Evolutionary conservation across 2,329 filamentous ascomycete genomes (phyloP).

Genomic region (Madurella mycetomatis): DNA sequence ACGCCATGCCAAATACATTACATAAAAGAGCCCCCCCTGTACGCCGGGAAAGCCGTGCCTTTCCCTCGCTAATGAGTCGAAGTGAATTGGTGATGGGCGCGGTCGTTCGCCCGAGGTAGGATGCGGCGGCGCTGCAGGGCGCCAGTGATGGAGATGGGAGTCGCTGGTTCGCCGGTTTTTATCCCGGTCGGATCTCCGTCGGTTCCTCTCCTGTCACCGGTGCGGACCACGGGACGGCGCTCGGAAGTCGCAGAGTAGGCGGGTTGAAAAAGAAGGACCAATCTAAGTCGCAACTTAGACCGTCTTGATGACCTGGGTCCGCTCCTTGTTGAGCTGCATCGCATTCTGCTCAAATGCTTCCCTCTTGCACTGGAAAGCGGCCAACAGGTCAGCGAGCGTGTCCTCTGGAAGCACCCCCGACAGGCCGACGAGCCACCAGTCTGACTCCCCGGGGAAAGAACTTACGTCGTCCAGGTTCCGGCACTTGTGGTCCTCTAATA

Average conservation of each 20-base stretch:
- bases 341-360: conserved; percentile 93
- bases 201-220: not conserved
- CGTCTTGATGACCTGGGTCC: conserved; percentile 90
- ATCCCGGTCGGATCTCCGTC: not conserved
- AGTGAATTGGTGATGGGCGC: not conserved
- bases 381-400: conserved; percentile 34
- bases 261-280: not conserved
- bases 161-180: not conserved
- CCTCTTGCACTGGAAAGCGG: conserved; percentile 75
- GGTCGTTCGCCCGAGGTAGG: not conserved
- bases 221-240: too few relatives aligned
- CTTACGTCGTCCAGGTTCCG: conserved; percentile 81
- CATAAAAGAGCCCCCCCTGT: not conserved
- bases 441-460: conserved; percentile 21
- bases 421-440: conserved; percentile 28
- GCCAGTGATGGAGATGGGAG: not conserved
- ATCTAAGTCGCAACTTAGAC: conserved; percentile 50
- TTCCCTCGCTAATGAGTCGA: not conserved
- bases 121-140: not conserved
- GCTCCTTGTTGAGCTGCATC: conserved; percentile 84
- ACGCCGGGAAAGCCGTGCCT: not conserved
- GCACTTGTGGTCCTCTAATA: conserved; percentile 93
- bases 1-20: conserved; percentile 14
- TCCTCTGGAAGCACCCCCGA: conserved; percentile 33
- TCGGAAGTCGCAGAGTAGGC: too few relatives aligned